Evolutionary conservation across 2,329 filamentous ascomycete species (phyloP).

Genomic region (Talaromyces sp.): DNA sequence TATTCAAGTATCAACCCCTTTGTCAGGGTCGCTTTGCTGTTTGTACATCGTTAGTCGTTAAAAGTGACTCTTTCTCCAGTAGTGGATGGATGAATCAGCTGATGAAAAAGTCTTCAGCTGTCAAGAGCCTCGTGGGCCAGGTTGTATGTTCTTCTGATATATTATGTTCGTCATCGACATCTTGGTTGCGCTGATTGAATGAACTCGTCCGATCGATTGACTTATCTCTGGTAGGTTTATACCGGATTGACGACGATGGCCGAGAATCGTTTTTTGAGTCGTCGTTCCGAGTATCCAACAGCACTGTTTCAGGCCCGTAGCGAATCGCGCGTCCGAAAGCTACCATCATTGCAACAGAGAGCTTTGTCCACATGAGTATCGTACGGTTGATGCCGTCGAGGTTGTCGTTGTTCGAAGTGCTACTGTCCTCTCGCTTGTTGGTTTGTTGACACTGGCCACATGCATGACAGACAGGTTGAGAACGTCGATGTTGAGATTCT

Average conservation of each 20-base stretch:
- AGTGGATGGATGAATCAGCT: background rate
- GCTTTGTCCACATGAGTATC: slow-evolving; percentile 47
- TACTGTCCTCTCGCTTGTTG: background rate
- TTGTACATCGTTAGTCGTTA: background rate
- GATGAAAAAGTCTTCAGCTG: slow-evolving; percentile 14
- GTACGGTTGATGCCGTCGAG: slow-evolving; percentile 19
- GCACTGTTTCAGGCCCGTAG: slow-evolving; percentile 44
- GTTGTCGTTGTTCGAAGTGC: background rate
- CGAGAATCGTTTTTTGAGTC: background rate
- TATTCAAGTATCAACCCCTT: background rate
- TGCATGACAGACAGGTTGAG: background rate
- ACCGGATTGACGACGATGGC: background rate
- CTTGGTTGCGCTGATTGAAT: background rate
- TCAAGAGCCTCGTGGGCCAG: slow-evolving; percentile 6
- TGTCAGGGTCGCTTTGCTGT: background rate
- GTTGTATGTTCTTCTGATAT: background rate
- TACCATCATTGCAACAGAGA: slow-evolving; percentile 47
- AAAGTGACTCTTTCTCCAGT: background rate
- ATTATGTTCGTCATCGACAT: background rate
- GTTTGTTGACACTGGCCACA: slow-evolving; percentile 5
- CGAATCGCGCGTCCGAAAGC: slow-evolving; percentile 49
- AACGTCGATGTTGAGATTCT: background rate
- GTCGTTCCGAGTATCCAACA: slow-evolving; percentile 19
- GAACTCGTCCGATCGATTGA: background rate
- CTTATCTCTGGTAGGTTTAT: background rate